These are phyloP conservation scores for Orobanche coerulescens DNA, from an alignment of 257 asterid genomes.

Conservation along the genomic window DNA sequence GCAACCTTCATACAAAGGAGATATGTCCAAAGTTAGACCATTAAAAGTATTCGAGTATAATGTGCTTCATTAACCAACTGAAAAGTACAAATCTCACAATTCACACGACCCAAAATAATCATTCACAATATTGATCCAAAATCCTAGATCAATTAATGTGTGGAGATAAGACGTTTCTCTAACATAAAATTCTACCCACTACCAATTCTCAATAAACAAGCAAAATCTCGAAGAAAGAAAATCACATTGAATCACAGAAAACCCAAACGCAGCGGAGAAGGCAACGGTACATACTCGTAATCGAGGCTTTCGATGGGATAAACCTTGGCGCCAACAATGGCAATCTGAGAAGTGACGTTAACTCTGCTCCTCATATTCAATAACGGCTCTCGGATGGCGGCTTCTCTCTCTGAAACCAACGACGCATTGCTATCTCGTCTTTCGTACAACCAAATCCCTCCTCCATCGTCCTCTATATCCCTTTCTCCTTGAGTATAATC, in stretches of 20 bases:
- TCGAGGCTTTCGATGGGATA: constrained; percentile 84
- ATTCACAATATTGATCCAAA: background rate
- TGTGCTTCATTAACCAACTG: background rate
- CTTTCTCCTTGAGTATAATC: constrained; percentile 18
- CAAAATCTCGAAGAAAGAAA: background rate
- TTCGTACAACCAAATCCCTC: constrained; percentile 18
- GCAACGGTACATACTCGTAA: constrained; percentile 48
- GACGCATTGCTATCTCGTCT: constrained; percentile 31
- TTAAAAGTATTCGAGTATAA: background rate
- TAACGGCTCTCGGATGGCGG: constrained; percentile 50
- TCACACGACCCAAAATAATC: too few relatives aligned
- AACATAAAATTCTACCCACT: background rate
- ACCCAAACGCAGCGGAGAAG: background rate
- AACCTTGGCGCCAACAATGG: constrained; percentile 65
- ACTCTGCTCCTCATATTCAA: constrained; percentile 40
- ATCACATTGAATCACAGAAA: background rate
- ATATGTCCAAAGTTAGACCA: background rate
- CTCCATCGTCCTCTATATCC: constrained; percentile 50
- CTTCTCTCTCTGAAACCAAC: constrained; percentile 31
- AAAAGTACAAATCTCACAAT: too few relatives aligned
- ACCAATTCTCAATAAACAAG: background rate
- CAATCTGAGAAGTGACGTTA: constrained; percentile 82
- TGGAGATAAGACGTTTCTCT: background rate
- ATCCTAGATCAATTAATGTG: background rate
- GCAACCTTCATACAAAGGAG: too few relatives aligned